A percentile compares a stretch with the other conserved stretches of the same genome.
Evolutionary conservation across 2,329 filamentous ascomycete species (phyloP).

Genomic region (Magnaporthiopsis rhizophila): DNA sequence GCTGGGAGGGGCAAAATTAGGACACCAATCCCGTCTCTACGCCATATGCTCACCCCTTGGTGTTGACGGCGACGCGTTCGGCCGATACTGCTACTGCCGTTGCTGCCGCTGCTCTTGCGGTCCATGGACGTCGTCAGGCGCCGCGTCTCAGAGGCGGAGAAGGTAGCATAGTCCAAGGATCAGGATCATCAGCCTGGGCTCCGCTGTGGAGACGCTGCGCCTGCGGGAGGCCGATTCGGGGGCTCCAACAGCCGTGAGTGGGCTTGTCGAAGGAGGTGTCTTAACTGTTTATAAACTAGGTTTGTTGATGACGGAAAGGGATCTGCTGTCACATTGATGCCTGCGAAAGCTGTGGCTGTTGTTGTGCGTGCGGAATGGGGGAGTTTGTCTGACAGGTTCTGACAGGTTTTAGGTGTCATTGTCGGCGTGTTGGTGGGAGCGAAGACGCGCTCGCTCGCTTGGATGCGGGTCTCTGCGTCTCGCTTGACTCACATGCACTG

Average conservation of each 20-base stretch:
- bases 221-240: not conserved
- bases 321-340: not conserved
- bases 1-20: conserved; percentile 65
- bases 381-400: not conserved
- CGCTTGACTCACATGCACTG: not conserved
- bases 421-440: not conserved
- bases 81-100: not conserved
- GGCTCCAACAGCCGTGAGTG: not conserved
- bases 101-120: not conserved
- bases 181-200: not conserved
- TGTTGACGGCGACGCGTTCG: not conserved
- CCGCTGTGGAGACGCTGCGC: not conserved
- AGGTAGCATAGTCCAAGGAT: not conserved
- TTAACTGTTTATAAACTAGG: not conserved
- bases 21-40: conserved; percentile 7
- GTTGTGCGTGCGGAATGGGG: not conserved
- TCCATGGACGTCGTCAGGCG: not conserved
- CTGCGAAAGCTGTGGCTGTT: not conserved
- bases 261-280: not conserved
- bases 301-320: not conserved
- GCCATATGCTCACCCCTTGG: not conserved
- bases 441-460: not conserved
- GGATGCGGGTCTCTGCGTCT: not conserved
- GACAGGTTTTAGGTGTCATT: not conserved
- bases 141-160: not conserved